Percentiles rank a stretch among this genome's conserved stretches.
These are phyloP conservation scores for Mucor irregularis DNA, from an alignment of 371 early-diverging fungal species.

Conservation along the genomic window DNA sequence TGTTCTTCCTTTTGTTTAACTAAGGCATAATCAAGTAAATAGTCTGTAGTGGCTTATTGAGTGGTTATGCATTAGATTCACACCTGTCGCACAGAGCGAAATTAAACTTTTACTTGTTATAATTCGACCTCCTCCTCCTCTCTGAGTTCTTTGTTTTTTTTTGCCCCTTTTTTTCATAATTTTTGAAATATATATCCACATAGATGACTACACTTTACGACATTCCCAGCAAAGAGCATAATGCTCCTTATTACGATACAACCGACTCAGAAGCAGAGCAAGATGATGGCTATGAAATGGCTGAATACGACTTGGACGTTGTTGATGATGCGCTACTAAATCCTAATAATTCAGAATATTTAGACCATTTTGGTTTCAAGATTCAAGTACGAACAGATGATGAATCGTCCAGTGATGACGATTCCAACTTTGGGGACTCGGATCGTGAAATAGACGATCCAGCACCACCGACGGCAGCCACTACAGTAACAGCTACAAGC, in stretches of 20 bases:
- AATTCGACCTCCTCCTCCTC: no score
- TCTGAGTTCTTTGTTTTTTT: neutral
- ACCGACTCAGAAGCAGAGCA: conserved; percentile 9
- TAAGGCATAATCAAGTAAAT: no score
- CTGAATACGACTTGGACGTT: conserved; percentile 44
- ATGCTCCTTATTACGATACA: no score
- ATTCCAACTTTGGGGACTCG: conserved; percentile 17
- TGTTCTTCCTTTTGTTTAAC: neutral
- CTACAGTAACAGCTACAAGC: conserved; percentile 1
- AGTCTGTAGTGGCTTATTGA: neutral
- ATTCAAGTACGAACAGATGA: conserved; percentile 49
- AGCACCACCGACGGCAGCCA: neutral
- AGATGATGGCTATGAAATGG: conserved; percentile 12
- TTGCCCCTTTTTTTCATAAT: neutral
- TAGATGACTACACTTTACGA: conserved; percentile 13
- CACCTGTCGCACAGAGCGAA: no score
- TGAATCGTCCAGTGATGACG: conserved; percentile 35
- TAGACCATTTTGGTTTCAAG: conserved; percentile 47
- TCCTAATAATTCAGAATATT: conserved; percentile 36
- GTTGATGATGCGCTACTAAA: conserved; percentile 42
- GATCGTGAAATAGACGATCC: conserved; percentile 6
- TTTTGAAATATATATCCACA: no score
- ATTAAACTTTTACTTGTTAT: no score
- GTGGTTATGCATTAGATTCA: no score
- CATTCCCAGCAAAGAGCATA: neutral